Base-by-base conservation (phyloP, 2,329 filamentous ascomycete species). In the Paracorniculantispora psalliotae region DNA sequence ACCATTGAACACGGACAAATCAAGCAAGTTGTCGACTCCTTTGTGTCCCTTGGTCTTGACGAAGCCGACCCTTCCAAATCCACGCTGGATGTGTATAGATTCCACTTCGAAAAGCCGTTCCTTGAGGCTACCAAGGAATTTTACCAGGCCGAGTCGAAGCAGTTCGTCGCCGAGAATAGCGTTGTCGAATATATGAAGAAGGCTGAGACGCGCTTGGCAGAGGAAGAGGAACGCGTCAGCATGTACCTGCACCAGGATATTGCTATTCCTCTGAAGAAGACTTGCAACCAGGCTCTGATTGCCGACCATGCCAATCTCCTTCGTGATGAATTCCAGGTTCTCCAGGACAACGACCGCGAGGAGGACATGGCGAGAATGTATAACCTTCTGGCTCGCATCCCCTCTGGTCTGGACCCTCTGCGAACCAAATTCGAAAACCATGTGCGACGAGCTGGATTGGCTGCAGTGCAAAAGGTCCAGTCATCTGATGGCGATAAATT, bases 141-240 rank as follows among this genome's bases (percentile, higher is more conserved):
- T 76, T 99, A 99, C 73, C 82, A 91, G 66, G 87, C 89, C 48
- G 96, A 99, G 73, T 97, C 94, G 21, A 91, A 91, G 67, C 89
- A 92, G 63, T 99, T 99, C 70, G 86, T 99, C 35, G 90, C 92
- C 12, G 93, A 97, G 73, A 99, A 99, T 72, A 96, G 90, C 63
- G 92, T 99, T 4, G 92, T 99, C 35, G 94, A 99, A 71, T 99
- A 97, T 76, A 97, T 99, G 94, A 97, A 97, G 81, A 99, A 99
- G 82, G 96, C 94, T 0, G 93, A 97, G 75, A 77, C 85, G 44
- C 87, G 94, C 33, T 77, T 99, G 61, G 85, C 91, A 8, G 94
- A 99, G 74, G 94, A 99, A 74, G 94, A 96, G 76, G 91, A 93
- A 70, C 90, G 94, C 26, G 94, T 99, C 10, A 86, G 86, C 64